Percentiles rank a stretch among this genome's conserved stretches.
Conservation (phyloP, 306 rosid genomes). For the Quillaja saponaria region DNA sequence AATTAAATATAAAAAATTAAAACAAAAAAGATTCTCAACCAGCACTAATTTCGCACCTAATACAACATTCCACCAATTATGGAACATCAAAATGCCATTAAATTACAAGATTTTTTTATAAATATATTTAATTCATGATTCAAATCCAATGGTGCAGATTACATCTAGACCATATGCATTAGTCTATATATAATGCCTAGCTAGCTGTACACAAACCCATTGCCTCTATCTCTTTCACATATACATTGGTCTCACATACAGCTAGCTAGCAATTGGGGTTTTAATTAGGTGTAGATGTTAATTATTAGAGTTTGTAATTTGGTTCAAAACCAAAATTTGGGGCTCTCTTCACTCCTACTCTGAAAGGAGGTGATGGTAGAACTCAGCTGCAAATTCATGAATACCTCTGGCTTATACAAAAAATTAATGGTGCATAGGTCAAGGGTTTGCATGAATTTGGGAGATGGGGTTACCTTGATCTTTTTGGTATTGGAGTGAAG, state of each 20-base stretch:
- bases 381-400: constrained; percentile 72
- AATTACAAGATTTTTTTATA: constrained; percentile 2
- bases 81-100: constrained; percentile 20
- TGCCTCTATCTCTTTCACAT: no score
- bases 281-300: no score
- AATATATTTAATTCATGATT: background rate
- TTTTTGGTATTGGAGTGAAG: constrained; percentile 77
- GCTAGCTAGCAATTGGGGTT: background rate
- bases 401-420: constrained; percentile 38
- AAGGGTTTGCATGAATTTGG: constrained; percentile 64
- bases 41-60: background rate
- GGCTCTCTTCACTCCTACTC: constrained; percentile 56
- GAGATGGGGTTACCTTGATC: constrained; percentile 57
- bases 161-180: background rate
- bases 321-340: constrained; percentile 28
- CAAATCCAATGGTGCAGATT: constrained; percentile 12
- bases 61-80: constrained; percentile 14
- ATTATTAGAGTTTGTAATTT: background rate
- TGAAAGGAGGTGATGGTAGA: constrained; percentile 57
- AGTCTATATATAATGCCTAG: constrained; percentile 25
- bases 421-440: background rate
- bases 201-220: background rate
- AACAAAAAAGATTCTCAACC: constrained; percentile 27
- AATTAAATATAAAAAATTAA: background rate
- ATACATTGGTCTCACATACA: background rate